These are phyloP conservation scores for Coemansia sp. DNA, from an alignment of 192 early-diverging fungal species.

Conservation along the genomic window DNA sequence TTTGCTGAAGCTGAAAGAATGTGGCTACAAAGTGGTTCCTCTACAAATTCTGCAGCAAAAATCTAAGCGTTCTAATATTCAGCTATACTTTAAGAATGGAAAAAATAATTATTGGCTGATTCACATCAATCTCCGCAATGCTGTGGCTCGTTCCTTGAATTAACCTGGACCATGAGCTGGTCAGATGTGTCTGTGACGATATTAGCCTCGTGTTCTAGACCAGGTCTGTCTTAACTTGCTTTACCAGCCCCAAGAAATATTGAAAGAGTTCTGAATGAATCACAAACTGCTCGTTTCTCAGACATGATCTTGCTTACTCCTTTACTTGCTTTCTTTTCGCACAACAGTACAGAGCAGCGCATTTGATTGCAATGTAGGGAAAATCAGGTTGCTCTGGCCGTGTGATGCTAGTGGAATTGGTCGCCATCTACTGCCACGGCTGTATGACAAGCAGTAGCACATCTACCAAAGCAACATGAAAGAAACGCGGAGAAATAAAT, in stretches of 20 bases:
- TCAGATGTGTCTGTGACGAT: too few species aligned
- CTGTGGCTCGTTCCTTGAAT: not conserved
- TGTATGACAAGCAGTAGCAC: conserved; percentile 6
- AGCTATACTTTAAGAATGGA: too few species aligned
- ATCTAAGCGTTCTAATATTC: too few species aligned
- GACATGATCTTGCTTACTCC: not conserved
- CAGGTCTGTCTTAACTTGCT: not conserved
- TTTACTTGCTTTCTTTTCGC: too few species aligned
- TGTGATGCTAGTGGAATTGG: not conserved
- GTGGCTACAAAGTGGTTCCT: too few species aligned
- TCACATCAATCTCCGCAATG: not conserved
- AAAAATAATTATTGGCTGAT: too few species aligned
- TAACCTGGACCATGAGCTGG: not conserved
- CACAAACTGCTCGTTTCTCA: not conserved
- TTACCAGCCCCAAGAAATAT: not conserved
- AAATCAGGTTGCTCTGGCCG: too few species aligned
- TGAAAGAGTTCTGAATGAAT: not conserved
- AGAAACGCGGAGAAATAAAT: not conserved
- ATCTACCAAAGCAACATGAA: conserved; percentile 1
- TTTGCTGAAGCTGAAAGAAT: too few species aligned
- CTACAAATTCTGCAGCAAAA: too few species aligned
- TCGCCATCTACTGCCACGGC: conserved; percentile 6
- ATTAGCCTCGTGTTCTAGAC: too few species aligned
- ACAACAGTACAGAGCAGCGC: not conserved
- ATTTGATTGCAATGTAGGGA: not conserved